Conservation (phyloP, 768 basidiomycete species). For the Tephrocybe rancida region DNA sequence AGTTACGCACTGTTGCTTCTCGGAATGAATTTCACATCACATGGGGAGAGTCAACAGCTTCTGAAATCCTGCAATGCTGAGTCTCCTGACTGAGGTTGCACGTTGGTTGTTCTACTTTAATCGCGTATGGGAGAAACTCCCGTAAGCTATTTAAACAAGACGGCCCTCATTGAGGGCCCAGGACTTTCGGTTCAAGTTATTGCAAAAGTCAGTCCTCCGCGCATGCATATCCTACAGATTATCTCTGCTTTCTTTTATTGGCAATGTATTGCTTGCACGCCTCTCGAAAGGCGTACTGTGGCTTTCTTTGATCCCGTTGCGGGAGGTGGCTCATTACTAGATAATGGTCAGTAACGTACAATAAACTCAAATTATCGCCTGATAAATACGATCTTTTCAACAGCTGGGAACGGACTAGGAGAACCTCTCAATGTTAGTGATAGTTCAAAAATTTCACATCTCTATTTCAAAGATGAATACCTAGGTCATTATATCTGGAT, state of each 20-base stretch:
- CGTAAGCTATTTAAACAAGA: too few species aligned
- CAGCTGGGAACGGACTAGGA: constrained; percentile 44
- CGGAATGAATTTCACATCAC: background rate
- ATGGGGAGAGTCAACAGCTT: background rate
- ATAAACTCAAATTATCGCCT: background rate
- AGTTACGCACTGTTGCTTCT: background rate
- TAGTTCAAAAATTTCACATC: constrained; percentile 27
- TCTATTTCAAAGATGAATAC: background rate
- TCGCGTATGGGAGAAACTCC: too few species aligned
- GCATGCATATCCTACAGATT: background rate
- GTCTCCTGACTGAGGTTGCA: background rate
- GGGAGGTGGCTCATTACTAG: constrained; percentile 67
- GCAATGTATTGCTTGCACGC: background rate
- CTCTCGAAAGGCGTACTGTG: constrained; percentile 21
- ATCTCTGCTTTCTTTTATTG: background rate
- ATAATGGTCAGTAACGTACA: constrained; percentile 39
- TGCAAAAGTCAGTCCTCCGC: too few species aligned
- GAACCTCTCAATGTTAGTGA: constrained; percentile 75
- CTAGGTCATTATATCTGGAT: constrained; percentile 65
- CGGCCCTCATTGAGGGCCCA: too few species aligned
- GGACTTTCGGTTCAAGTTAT: too few species aligned
- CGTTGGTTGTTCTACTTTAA: background rate
- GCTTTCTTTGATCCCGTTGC: constrained; percentile 45
- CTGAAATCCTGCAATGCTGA: too few species aligned
- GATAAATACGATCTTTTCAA: background rate